Percentiles rank a stretch among this genome's conserved stretches.
Conservation (phyloP, 805 yeast species). For the Priceomyces fermenticarens region DNA sequence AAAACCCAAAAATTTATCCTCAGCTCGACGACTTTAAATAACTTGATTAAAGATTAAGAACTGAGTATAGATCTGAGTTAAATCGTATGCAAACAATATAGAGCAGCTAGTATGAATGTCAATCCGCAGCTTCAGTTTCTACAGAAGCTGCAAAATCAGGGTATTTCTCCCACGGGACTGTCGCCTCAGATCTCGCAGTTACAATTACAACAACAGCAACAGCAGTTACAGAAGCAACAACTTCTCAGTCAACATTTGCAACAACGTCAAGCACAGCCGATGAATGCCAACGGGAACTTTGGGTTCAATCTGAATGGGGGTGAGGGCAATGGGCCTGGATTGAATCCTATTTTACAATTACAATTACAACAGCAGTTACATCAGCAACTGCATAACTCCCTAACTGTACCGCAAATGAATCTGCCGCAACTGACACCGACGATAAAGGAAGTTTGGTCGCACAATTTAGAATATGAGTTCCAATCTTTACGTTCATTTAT, state of each 20-base stretch:
- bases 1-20: neutral
- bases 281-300: neutral
- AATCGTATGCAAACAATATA: no score
- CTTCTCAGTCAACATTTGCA: constrained; percentile 33
- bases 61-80: no score
- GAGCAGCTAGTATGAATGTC: constrained; percentile 29
- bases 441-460: constrained; percentile 71
- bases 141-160: constrained; percentile 30
- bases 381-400: constrained; percentile 17
- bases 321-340: no score
- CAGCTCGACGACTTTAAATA: no score
- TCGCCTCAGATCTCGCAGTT: constrained; percentile 36
- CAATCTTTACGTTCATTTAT: constrained; percentile 57
- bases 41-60: no score
- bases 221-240: constrained; percentile 31
- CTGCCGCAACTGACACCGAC: constrained; percentile 42
- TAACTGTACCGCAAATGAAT: constrained; percentile 6
- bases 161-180: constrained; percentile 17
- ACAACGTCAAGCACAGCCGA: constrained; percentile 23
- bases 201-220: constrained; percentile 23
- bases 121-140: constrained; percentile 43
- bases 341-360: constrained; percentile 11
- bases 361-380: constrained; percentile 22
- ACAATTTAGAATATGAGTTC: constrained; percentile 66
- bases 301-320: neutral